phyloP scores from a whole-genome alignment of 2,329 filamentous ascomycete species.

The Grosmannia penicillata region DNA sequence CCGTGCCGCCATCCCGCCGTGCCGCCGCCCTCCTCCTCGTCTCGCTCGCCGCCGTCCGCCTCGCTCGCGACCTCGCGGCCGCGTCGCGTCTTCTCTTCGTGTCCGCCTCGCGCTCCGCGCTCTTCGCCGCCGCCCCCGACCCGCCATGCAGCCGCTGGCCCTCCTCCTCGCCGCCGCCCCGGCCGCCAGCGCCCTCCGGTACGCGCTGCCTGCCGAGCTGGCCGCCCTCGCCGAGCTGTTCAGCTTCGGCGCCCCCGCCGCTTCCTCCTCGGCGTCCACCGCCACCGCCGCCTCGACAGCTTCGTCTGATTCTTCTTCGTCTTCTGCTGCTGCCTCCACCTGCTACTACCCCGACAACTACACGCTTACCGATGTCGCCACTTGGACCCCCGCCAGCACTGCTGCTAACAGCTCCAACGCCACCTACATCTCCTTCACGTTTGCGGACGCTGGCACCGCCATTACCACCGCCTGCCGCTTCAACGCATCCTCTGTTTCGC shows the following conservation, averaged over 20 bases:
- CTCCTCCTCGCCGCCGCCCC: background rate
- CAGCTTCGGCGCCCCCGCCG: too few relatives aligned
- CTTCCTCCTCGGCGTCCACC: background rate
- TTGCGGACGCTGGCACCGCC: constrained; percentile 23
- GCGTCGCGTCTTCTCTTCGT: too few relatives aligned
- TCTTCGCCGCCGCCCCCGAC: background rate
- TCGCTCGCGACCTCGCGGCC: too few relatives aligned
- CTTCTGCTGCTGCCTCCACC: background rate
- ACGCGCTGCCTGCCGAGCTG: constrained; percentile 5
- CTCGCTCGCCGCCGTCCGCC: constrained; percentile 10
- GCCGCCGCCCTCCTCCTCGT: too few relatives aligned
- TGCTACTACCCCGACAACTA: constrained; percentile 7
- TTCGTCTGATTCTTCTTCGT: background rate
- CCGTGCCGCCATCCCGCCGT: too few relatives aligned
- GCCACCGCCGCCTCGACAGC: background rate
- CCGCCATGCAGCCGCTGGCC: background rate
- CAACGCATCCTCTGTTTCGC: constrained; percentile 25
- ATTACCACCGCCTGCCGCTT: constrained; percentile 26
- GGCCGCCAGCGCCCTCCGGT: background rate
- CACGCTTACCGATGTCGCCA: background rate
- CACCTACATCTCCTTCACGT: constrained; percentile 22
- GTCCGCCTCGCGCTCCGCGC: background rate
- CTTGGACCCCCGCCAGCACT: background rate
- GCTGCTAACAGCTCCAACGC: constrained; percentile 19
- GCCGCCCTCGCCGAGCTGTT: background rate